Conservation (phyloP, 2,329 filamentous ascomycete genomes). For the Rhynchosporium graminicola region DNA sequence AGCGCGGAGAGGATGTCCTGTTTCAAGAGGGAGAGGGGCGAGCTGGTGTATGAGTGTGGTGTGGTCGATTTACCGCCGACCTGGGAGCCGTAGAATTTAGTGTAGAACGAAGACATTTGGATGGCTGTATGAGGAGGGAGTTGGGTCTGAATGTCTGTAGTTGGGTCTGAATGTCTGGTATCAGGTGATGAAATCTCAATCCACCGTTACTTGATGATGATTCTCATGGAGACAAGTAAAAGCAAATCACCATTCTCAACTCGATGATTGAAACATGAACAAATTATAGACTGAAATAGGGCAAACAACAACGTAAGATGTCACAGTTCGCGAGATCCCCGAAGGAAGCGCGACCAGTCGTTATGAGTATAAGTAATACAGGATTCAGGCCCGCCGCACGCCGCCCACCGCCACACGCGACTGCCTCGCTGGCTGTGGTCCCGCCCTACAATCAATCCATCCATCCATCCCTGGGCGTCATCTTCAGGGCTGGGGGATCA, state of each 20-base stretch:
- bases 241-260: no score
- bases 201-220: no score
- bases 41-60: constrained; percentile 60
- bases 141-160: background rate
- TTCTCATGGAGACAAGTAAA: no score
- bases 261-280: no score
- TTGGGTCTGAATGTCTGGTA: background rate
- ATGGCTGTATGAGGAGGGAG: background rate
- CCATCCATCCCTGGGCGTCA: background rate
- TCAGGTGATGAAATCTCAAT: background rate
- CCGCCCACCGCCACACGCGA: background rate
- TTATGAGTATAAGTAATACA: no score
- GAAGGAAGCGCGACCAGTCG: background rate
- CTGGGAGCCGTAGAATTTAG: constrained; percentile 59
- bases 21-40: constrained; percentile 43
- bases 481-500: background rate
- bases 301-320: no score
- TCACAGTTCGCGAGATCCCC: no score
- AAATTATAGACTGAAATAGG: no score
- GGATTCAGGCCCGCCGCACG: background rate
- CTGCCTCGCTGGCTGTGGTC: background rate
- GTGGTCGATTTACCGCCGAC: constrained; percentile 58
- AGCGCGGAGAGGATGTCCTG: constrained; percentile 45
- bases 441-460: background rate
- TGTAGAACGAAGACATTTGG: constrained; percentile 33